A percentile compares a stretch with the other conserved stretches of the same genome.
phyloP scores from a whole-genome alignment of 768 basidiomycete species.

The Phlebiopsis gigantea region DNA sequence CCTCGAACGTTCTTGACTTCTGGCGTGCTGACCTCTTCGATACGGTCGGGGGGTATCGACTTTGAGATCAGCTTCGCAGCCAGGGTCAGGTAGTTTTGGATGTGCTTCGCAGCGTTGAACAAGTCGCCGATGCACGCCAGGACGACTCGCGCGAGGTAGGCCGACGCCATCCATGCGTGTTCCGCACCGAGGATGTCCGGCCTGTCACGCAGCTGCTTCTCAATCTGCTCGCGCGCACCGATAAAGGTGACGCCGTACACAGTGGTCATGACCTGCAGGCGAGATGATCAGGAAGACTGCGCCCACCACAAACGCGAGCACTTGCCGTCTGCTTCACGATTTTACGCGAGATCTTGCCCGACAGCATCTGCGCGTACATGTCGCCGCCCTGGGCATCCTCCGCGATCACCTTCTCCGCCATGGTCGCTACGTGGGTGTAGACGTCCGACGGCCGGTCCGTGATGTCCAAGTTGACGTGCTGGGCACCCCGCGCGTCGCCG shows the following conservation, averaged over 20 bases:
- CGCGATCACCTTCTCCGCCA: conserved; percentile 68
- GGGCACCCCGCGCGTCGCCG: conserved; percentile 83
- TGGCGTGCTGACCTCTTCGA: conserved; percentile 33
- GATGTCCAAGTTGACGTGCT: conserved; percentile 85
- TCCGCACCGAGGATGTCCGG: conserved; percentile 62
- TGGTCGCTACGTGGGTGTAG: conserved; percentile 84
- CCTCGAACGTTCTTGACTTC: not conserved
- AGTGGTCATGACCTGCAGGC: conserved; percentile 87
- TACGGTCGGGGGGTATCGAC: conserved; percentile 70
- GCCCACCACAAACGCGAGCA: conserved; percentile 10
- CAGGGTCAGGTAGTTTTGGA: conserved; percentile 86
- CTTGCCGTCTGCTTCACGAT: conserved; percentile 95
- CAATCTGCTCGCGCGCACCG: conserved; percentile 93
- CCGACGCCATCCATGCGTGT: conserved; percentile 65
- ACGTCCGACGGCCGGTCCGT: conserved; percentile 90
- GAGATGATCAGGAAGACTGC: not conserved
- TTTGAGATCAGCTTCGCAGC: conserved; percentile 83
- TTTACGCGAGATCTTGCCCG: conserved; percentile 83
- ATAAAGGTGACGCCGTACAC: conserved; percentile 97
- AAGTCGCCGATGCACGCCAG: conserved; percentile 84
- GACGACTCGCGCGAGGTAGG: conserved; percentile 78
- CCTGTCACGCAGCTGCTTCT: conserved; percentile 76
- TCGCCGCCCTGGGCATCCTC: conserved; percentile 45
- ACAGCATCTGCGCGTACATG: conserved; percentile 52
- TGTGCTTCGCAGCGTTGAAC: conserved; percentile 87